These are phyloP conservation scores for Eutypa lata DNA, from an alignment of 2,329 filamentous ascomycete genomes.

Conservation along the genomic window DNA sequence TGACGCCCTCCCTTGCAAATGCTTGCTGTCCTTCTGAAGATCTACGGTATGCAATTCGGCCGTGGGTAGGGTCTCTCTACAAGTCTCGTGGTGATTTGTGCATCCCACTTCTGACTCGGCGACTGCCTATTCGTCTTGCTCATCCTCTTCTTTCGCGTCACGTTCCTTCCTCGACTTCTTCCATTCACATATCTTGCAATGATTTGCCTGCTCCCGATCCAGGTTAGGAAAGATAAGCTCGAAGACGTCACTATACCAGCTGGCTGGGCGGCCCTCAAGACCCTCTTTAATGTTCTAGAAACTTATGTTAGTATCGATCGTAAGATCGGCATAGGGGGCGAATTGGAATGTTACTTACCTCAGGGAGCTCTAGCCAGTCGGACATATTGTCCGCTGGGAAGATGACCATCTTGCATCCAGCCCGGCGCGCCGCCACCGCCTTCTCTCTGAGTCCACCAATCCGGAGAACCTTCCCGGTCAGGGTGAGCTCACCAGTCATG, in stretches of 20 bases:
- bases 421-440: slow-evolving; percentile 89
- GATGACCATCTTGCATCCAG: slow-evolving; percentile 88
- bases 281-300: slow-evolving; percentile 94
- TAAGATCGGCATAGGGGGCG: not conserved
- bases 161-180: slow-evolving; percentile 41
- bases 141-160: slow-evolving; percentile 36
- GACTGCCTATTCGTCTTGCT: slow-evolving; percentile 29
- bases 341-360: slow-evolving; percentile 61
- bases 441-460: slow-evolving; percentile 96
- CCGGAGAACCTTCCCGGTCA: slow-evolving; percentile 92
- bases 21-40: slow-evolving; percentile 22
- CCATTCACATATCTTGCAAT: slow-evolving; percentile 62
- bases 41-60: slow-evolving; percentile 23
- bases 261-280: slow-evolving; percentile 84
- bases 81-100: slow-evolving; percentile 5
- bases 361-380: slow-evolving; percentile 94
- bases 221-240: slow-evolving; percentile 83
- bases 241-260: slow-evolving; percentile 94
- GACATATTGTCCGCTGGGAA: slow-evolving; percentile 95
- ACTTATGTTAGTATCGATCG: slow-evolving; percentile 14
- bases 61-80: slow-evolving; percentile 11
- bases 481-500: slow-evolving; percentile 96
- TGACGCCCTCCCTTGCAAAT: slow-evolving; percentile 22
- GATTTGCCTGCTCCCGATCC: slow-evolving; percentile 70
- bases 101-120: slow-evolving; percentile 9